Percentiles rank a stretch among this genome's conserved stretches.
Conservation (phyloP, 2,329 filamentous ascomycete genomes). For the Beauveria caledonica region DNA sequence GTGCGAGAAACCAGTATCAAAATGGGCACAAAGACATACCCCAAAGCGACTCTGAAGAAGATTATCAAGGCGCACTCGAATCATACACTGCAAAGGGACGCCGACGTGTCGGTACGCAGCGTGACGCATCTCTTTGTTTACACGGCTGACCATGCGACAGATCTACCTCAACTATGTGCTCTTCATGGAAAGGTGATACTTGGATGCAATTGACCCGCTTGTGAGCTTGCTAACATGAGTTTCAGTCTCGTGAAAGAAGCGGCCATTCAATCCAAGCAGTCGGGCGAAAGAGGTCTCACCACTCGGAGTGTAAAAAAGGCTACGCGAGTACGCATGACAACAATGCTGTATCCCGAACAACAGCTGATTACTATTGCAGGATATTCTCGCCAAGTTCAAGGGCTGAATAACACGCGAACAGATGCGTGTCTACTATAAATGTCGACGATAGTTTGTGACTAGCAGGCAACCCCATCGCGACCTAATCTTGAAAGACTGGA, state of each 20-base stretch:
- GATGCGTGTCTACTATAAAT: background rate
- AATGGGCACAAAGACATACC: constrained; percentile 65
- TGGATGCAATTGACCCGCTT: background rate
- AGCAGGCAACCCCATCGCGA: background rate
- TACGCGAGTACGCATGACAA: constrained; percentile 53
- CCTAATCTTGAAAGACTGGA: background rate
- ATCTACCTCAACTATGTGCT: constrained; percentile 79
- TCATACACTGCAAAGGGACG: constrained; percentile 72
- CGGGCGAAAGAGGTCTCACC: constrained; percentile 65
- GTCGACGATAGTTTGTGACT: background rate
- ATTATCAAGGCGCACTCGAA: constrained; percentile 85
- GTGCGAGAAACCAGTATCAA: background rate
- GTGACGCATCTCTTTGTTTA: constrained; percentile 15
- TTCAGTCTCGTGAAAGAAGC: constrained; percentile 70
- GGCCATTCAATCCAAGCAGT: constrained; percentile 64
- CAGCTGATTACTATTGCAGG: constrained; percentile 32
- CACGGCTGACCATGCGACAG: constrained; percentile 36
- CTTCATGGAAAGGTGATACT: constrained; percentile 59
- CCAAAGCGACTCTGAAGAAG: constrained; percentile 76
- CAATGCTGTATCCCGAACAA: background rate
- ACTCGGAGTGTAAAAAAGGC: constrained; percentile 70
- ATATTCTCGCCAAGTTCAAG: constrained; percentile 60
- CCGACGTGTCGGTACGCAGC: constrained; percentile 65
- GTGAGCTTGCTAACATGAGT: background rate
- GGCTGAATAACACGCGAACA: constrained; percentile 36